Evolutionary conservation across 169 alveolate genomes (phyloP).

Genomic region (Plasmodium chabaudi): DNA sequence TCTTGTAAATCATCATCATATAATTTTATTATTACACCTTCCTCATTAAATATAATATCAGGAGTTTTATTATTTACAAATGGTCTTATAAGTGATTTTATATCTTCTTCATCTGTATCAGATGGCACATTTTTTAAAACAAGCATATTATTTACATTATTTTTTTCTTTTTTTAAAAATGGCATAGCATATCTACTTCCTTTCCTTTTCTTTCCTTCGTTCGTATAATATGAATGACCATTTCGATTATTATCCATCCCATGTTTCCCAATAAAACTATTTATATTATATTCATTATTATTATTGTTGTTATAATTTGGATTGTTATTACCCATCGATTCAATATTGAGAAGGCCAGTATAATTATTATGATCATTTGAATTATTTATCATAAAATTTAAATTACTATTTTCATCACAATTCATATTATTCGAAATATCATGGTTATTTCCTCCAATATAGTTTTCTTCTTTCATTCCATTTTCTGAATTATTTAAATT

Average conservation of each 20-base stretch:
- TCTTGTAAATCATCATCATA: conserved; percentile 64
- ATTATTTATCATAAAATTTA: not conserved
- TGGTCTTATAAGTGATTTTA: conserved; percentile 69
- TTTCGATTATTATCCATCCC: not conserved
- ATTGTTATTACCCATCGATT: not conserved
- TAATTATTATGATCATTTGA: not conserved
- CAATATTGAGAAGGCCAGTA: not conserved
- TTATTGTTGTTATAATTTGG: not conserved
- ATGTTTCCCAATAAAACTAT: not conserved
- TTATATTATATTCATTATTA: not conserved
- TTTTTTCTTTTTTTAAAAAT: conserved; percentile 68
- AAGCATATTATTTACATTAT: conserved; percentile 27
- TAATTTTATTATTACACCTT: conserved; percentile 49
- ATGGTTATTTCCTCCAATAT: not conserved
- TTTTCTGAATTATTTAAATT: conserved; percentile 18
- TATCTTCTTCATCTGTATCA: conserved; percentile 67
- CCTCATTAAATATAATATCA: conserved; percentile 29
- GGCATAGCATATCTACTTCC: conserved; percentile 57
- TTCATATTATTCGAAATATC: not conserved
- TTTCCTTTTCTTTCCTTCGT: conserved; percentile 60
- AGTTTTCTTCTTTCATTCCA: conserved; percentile 24
- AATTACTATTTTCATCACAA: not conserved
- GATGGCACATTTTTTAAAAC: conserved; percentile 42
- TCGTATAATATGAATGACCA: conserved; percentile 13
- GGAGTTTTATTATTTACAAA: conserved; percentile 42